Conservation (phyloP, 768 basidiomycete species). For the Gymnopilus dilepis region DNA sequence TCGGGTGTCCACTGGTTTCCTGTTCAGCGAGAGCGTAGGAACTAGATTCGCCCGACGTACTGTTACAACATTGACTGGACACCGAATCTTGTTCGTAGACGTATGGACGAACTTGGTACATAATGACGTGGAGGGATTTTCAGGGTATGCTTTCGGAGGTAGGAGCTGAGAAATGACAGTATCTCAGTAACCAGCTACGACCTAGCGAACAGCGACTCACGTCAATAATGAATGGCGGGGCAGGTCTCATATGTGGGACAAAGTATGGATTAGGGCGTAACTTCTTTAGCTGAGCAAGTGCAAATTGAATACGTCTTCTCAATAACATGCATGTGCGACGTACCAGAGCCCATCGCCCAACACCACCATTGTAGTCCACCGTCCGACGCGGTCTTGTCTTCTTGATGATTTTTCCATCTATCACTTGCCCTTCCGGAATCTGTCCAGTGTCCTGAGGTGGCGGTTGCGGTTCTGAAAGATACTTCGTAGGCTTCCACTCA, state of each 20-base stretch:
- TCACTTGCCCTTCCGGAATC: constrained; percentile 69
- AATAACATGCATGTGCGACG: constrained; percentile 30
- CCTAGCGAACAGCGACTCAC: constrained; percentile 50
- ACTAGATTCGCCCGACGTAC: constrained; percentile 52
- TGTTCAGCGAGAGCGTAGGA: constrained; percentile 1
- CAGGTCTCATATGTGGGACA: constrained; percentile 79
- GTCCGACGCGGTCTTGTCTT: constrained; percentile 93
- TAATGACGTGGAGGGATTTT: constrained; percentile 90
- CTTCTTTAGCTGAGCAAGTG: constrained; percentile 61
- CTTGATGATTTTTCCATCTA: constrained; percentile 85
- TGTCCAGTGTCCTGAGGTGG: constrained; percentile 78
- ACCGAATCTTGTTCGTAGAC: constrained; percentile 97
- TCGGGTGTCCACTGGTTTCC: constrained; percentile 93
- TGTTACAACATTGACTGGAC: constrained; percentile 94
- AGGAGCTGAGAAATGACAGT: constrained; percentile 64
- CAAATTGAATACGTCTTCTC: constrained; percentile 13
- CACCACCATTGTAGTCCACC: constrained; percentile 91
- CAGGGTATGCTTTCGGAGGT: constrained; percentile 90
- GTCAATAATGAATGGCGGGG: constrained; percentile 88
- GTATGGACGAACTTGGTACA: constrained; percentile 99
- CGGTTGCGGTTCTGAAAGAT: constrained; percentile 78
- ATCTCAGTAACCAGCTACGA: constrained; percentile 25
- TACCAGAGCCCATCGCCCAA: constrained; percentile 88
- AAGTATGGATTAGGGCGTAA: constrained; percentile 80
- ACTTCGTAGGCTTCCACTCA: constrained; percentile 80